Evolutionary conservation across 257 asterid genomes (phyloP), one percentile per base, ranked within the genome.

Genomic region (Vinca minor): DNA sequence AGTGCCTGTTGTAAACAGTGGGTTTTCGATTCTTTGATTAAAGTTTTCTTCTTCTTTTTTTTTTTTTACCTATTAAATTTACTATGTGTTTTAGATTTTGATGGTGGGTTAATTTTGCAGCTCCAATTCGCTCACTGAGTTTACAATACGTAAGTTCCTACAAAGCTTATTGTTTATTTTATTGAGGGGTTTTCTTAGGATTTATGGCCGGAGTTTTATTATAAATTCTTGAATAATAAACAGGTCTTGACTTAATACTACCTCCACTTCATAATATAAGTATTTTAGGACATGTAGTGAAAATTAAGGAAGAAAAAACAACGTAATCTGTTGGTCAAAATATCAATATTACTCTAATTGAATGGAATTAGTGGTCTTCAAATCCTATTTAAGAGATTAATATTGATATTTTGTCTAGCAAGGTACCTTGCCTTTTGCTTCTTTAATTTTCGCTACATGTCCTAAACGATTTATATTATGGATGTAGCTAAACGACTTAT

Each of bases 1-100:
- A 91, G 87, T 73, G 91, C 81, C 71, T 91, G 97, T 71, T 91
- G 97, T 53, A 83, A 81, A 49, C 78, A 91, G 97, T 91, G 86
- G 39, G 23, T 56, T 25, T 45, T 60, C 14, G 18, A 15, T 28
- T 26, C n/a, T 35, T 45, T 23, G 29, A 5, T 58, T n/a, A n/a
- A n/a, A n/a, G n/a, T n/a, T 50, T 13, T 12, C 23, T 10, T 65
- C 3, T 18, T 63, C 3, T 3, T 17, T 18, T 32, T 32, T 28
- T 34, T 5, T 44, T 35, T 17, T 31, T 0, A n/a, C 11, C 10
- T 0, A 64, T 14, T 3, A 46, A 18, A 28, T 47, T 35, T 61
- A 21, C 26, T 62, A 41, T 14, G 34, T 15, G 34, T 15, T 21
- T 60, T 28, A 41, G 52, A 42, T 42, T 42, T 29, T 62, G 17